Evolutionary conservation across 768 basidiomycete genomes (phyloP).

Genomic region (Asterophora lycoperdoides): DNA sequence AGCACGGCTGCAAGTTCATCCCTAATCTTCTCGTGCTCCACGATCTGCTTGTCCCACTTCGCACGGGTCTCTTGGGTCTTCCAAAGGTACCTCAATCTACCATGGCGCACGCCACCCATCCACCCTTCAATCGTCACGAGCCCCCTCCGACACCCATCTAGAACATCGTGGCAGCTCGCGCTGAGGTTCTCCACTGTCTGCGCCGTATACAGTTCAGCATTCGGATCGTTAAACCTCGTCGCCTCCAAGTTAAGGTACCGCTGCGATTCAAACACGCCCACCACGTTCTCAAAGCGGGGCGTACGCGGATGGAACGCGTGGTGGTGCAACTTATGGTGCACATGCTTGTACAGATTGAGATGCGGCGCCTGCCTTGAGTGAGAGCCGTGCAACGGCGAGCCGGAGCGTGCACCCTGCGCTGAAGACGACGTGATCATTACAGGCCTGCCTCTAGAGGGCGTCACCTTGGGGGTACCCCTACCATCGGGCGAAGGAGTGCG

Average conservation of each 20-base stretch:
- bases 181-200: constrained; percentile 42
- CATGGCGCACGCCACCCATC: constrained; percentile 39
- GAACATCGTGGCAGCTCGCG: constrained; percentile 47
- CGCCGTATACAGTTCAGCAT: constrained; percentile 38
- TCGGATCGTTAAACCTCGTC: constrained; percentile 45
- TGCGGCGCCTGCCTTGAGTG: constrained; percentile 21
- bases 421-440: neutral
- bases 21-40: constrained; percentile 33
- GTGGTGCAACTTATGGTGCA: constrained; percentile 33
- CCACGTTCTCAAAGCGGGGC: constrained; percentile 45
- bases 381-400: neutral
- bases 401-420: neutral
- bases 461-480: too few species aligned
- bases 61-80: constrained; percentile 25
- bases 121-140: constrained; percentile 44
- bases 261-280: constrained; percentile 73
- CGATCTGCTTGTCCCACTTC: constrained; percentile 30
- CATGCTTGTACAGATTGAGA: constrained; percentile 26
- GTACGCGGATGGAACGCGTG: constrained; percentile 35
- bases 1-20: constrained; percentile 33
- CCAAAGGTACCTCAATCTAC: constrained; percentile 35
- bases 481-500: neutral
- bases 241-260: constrained; percentile 67
- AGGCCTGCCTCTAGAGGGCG: neutral
- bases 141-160: constrained; percentile 38